phyloP scores from a whole-genome alignment of 108 stramenopile genomes.

The Cylindrotheca closterium region DNA sequence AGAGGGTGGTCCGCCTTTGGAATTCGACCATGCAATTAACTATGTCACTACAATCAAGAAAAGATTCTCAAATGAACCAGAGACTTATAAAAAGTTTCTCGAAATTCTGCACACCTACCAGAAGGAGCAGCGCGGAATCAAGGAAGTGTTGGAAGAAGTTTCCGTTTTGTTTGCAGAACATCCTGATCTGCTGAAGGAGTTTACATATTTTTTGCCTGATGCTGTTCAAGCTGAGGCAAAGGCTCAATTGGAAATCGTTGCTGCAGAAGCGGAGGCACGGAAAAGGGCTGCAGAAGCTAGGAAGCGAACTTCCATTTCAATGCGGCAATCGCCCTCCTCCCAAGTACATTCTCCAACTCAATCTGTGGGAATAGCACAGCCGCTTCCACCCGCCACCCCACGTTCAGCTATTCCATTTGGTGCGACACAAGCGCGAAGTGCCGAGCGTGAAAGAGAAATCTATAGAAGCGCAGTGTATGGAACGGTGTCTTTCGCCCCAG shows the following conservation, averaged over 20 bases:
- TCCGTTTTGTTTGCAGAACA: constrained; percentile 96
- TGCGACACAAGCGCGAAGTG: constrained; percentile 69
- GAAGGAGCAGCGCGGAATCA: constrained; percentile 97
- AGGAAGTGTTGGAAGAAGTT: constrained; percentile 96
- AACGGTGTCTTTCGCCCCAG: constrained; percentile 69
- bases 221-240: constrained; percentile 97
- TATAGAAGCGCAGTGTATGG: constrained; percentile 65
- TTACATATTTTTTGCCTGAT: constrained; percentile 99
- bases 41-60: constrained; percentile 98
- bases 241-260: constrained; percentile 82
- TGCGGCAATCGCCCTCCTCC: constrained; percentile 10
- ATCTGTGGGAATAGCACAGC: constrained; percentile 10
- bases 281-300: constrained; percentile 31
- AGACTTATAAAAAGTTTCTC: constrained; percentile 95
- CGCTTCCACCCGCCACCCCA: constrained; percentile 20
- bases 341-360: constrained; percentile 4
- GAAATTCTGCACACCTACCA: constrained; percentile 99
- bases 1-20: constrained; percentile 54
- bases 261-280: constrained; percentile 83
- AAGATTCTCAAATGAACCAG: constrained; percentile 92
- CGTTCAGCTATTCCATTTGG: constrained; percentile 70
- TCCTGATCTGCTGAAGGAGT: constrained; percentile 96
- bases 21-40: constrained; percentile 98
- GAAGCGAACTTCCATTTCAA: constrained; percentile 13
- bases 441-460: constrained; percentile 74